Evolutionary conservation across 495 filamentous ascomycete species (phyloP), one percentile per base, ranked within the genome.

Genomic region (Aspergillus heteromorphus): DNA sequence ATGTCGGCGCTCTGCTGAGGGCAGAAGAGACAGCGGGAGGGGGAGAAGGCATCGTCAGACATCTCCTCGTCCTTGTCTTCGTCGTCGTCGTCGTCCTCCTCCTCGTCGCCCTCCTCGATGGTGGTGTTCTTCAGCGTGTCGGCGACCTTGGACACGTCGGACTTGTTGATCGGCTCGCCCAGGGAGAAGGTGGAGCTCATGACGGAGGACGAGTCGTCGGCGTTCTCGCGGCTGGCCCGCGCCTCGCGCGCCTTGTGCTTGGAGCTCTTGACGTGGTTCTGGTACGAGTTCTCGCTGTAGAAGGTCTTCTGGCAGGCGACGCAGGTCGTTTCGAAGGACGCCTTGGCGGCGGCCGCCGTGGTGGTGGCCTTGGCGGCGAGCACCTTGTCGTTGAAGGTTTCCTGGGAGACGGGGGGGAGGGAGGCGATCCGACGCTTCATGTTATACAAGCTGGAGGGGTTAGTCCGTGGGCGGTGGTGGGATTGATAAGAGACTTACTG

Each of bases 381-480:
- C 31, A 97, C 95, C 71, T 97, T 97, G 58, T 98, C 93, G 63
- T 90, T 89, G 71, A 98, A 98, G 6, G 87, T 77, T 67, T 97
- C 92, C 31, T 92, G 92, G 13, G 91, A 83, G 19, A 98, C 87
- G 0, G 93, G 95, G 17, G 93, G 92, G 6, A 98, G 78, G 11
- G 89, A 87, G 18, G 92, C 91, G 57, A 98, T 87, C 55, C 92
- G 88, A 59, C 93, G 89, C 72, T 98, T 97, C 63, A 98, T 83
- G 69, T 98, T 98, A 70, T 98, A 98, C 51, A 95, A 83, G 73
- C 91, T 96, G 17, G 31, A 41, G 17, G 38, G 4, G 18, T 36
- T 9, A 49, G 40, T n/a, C 53, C 25, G 45, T 20, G 25, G 23
- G 34, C 41, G 19, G 0, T 10, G n/a, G 20, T 14, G 31, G 43